Evolutionary conservation across 2,329 filamentous ascomycete genomes (phyloP), one percentile per base, ranked within the genome.

Genomic region (Epichloe sp.): DNA sequence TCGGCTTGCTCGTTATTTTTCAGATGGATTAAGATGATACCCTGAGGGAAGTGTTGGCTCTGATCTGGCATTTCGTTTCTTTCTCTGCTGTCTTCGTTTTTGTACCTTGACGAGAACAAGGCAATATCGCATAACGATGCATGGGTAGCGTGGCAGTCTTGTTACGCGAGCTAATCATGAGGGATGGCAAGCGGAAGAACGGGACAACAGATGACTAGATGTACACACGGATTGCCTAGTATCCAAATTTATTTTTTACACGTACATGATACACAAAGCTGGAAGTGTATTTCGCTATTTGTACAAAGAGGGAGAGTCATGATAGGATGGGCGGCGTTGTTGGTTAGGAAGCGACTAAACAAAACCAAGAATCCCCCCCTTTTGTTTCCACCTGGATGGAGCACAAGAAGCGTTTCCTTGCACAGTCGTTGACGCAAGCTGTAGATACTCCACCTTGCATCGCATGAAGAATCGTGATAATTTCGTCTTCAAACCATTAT

Each of bases 11-110:
- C 35, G 11, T 23, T 45, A 36, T 34, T 21, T 44, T 53, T 48
- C 21, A 42, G 17, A 43, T 58, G 54, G 58, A 65, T 62, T 62
- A 60, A 44, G 64, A 59, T 67, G 67, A 69, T 69, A 69, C 67
- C 67, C 67, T 58, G 53, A 46, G 61, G 58, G 54, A 57, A 57
- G 54, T 54, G 54, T 59, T 52, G 59, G 55, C 55, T 62, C 56
- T 42, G 15, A 31, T 50, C 47, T 49, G 15, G 45, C 49, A 45
- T 45, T 40, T 53, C 48, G 38, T 48, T n/a, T 38, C 37, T 14
- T 49, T 19, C 2, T 26, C 26, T 35, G n/a, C 19, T 5, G 14
- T 49, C 34, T n/a, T 49, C 36, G 21, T 10, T n/a, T 21, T 19
- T 41, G n/a, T n/a, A 44, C 21, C 44, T 31, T 43, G 21, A 44